Conservation (phyloP, 257 asterid species). For the Solanum arcanum region DNA sequence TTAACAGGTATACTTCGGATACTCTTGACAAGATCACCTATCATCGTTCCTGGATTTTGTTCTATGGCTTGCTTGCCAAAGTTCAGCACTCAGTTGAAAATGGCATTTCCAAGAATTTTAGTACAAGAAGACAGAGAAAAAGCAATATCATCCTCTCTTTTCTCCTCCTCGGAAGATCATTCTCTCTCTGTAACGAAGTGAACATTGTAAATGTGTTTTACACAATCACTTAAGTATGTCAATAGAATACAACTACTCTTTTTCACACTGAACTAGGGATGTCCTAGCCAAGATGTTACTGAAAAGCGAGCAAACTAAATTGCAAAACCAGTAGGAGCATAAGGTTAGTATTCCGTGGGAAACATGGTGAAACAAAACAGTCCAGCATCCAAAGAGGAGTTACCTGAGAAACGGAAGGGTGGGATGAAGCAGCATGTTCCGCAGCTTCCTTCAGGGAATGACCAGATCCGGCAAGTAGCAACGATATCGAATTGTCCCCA, state of each 20-base stretch:
- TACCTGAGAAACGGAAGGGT: conserved; percentile 77
- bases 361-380: not conserved
- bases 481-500: conserved; percentile 43
- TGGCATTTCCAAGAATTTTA: not conserved
- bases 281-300: not conserved
- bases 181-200: not conserved
- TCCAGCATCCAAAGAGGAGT: not conserved
- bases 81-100: not conserved
- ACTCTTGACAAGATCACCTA: not conserved
- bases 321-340: not conserved
- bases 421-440: conserved; percentile 59
- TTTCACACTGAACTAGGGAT: not conserved
- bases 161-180: not conserved
- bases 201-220: not conserved
- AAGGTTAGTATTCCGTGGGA: not conserved
- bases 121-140: not conserved
- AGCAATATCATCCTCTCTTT: not conserved
- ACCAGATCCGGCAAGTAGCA: conserved; percentile 87
- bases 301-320: not conserved
- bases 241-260: not conserved
- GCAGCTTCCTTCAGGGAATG: conserved; percentile 72
- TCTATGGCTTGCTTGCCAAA: not conserved
- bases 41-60: not conserved
- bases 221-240: not conserved
- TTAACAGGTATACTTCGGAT: not conserved